Base-by-base conservation (phyloP, 2,329 filamentous ascomycete species). In the Phoma herbarum region DNA sequence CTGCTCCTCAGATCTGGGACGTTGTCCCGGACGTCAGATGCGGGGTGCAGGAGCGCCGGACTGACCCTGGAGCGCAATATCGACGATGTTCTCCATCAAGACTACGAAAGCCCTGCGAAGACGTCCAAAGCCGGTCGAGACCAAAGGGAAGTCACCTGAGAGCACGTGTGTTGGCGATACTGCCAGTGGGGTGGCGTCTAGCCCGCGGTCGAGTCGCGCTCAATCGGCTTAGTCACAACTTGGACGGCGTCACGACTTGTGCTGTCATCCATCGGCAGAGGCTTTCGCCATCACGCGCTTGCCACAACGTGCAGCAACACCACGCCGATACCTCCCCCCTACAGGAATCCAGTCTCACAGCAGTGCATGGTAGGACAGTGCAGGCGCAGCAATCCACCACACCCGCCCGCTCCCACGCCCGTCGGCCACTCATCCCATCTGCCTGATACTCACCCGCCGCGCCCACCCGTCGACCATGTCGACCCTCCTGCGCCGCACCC, bases 401-500 rank as follows among this genome's bases (percentile, higher is more conserved):
- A 46, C 18, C 43, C 37, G 46, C 53, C 41, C 23, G 3, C 42
- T 23, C 23, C 25, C 18, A 16, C 43, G 26, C 23, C 11, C 25
- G 18, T 20, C 41, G 61, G 48, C 56, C 48, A 55, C 59, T 48
- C 45, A 56, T 44, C 56, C 41, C 51, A 43, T 50, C 59, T 39
- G 57, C 50, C 51, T 22, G 20, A 6, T 31, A 22, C 41, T n/a
- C 37, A 10, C 51, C 47, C 25, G 31, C 52, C 52, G 49, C 57
- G 70, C 76, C 75, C 78, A 81, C 75, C 37, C 48, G 35, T 28
- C 39, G 61, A 51, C 56, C 78, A 90, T 90, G 88, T 87, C 87
- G 76, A 85, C 86, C 71, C 81, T 88, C 71, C 80, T 90, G 67
- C 85, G 88, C 76, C 86, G 87, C 39, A 53, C 52, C 4, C 84